Base-by-base conservation (phyloP, 306 rosid species). In the Medicago truncatula region DNA sequence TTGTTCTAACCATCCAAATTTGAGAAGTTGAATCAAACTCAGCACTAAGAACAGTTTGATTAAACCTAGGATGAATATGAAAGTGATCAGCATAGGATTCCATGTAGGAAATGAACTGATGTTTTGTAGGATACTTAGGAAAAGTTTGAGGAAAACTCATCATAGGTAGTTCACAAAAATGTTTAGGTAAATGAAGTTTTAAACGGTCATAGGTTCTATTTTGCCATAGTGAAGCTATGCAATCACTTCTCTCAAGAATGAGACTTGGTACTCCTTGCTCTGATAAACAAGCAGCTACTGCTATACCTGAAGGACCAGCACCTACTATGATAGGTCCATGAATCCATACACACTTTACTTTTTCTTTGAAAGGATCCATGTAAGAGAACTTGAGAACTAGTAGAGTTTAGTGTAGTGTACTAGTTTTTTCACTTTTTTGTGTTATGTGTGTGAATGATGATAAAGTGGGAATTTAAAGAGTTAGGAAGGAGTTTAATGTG, bases 231-330 rank as follows among this genome's bases (percentile, higher is more conserved):
- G 99, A 96, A 36, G 97, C 99, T 46, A 96, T 84, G 52, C 97
- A 90, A 15, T 87, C 69, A 67, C 80, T 63, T 23, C 86, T 83
- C 82, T 96, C 99, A 15, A 96, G 97, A 69, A 96, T 73, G 4
- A 90, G 57, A 0, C 70, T 83, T 5, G 90, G 96, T 1, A 90
- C 74, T 28, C 84, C 80, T 3, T 87, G 85, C 23, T 80, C 18
- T 1, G 92, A 84, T 11, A 96, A 88, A 75, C 92, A 90, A 23
- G 98, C 98, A 0, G 99, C 87, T 1, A 84, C 97, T 1, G 99
- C 99, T 12, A 96, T 76, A 7, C 99, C 99, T 0, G 99, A 96
- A 16, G 99, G 98, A 14, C 99, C 99, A n/a, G 97, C 97, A 0
- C 99, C 99, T 18, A 96, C 80, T 1, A 96, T 83, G 60, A 96